Conservation (phyloP, 495 filamentous ascomycete species). For the Podospora fimiseda region DNA sequence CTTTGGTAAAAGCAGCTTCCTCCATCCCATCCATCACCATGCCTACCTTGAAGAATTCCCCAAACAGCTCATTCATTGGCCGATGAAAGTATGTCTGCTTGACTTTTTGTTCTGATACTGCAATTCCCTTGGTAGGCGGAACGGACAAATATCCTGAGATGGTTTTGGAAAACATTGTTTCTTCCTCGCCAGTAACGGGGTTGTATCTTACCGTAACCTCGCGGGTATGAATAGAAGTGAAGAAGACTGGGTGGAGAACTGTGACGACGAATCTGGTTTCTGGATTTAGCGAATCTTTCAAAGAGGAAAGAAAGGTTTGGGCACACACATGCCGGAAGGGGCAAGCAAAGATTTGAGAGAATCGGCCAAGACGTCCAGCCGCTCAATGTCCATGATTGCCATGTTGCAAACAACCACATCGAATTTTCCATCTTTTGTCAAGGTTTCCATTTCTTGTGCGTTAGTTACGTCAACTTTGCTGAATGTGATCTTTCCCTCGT, state of each 20-base stretch:
- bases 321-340: conserved; percentile 33
- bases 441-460: conserved; percentile 15
- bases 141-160: conserved; percentile 33
- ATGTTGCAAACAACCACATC: conserved; percentile 37
- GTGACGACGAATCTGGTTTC: conserved; percentile 35
- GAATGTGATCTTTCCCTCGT: conserved; percentile 16
- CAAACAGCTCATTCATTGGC: conserved; percentile 34
- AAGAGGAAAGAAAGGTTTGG: background rate
- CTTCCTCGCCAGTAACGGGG: conserved; percentile 18
- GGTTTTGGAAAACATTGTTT: conserved; percentile 21
- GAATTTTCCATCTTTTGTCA: conserved; percentile 23
- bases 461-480: conserved; percentile 31
- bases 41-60: conserved; percentile 30
- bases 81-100: conserved; percentile 38
- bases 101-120: conserved; percentile 24
- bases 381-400: conserved; percentile 41
- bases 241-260: conserved; percentile 39
- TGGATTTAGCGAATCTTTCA: background rate
- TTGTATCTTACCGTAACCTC: conserved; percentile 22
- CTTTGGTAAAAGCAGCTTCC: conserved; percentile 32
- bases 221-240: conserved; percentile 31
- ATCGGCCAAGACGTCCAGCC: conserved; percentile 27
- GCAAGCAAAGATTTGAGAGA: conserved; percentile 30
- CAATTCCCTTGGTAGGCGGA: conserved; percentile 28
- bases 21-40: conserved; percentile 39